Conservation (phyloP, 225 moss, liverwort and hornwort genomes). For the Sphagnum contortum region DNA sequence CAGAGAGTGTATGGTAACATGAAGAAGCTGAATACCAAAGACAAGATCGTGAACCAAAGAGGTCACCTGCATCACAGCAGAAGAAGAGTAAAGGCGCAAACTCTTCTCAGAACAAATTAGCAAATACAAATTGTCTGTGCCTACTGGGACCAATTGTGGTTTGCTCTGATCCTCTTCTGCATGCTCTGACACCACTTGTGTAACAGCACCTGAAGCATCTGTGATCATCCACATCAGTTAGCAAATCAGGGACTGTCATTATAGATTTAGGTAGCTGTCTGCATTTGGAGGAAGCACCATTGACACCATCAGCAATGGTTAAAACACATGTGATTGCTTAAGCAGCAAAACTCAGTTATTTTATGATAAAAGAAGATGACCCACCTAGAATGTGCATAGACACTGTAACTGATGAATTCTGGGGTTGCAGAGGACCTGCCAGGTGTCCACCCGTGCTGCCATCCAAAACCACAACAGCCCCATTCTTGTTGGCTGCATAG, state of each 20-base stretch:
- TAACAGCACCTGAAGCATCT: conserved; percentile 46
- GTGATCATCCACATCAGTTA: background rate
- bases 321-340: too few species aligned
- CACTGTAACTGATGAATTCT: conserved; percentile 46
- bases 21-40: too few species aligned
- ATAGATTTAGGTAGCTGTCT: too few species aligned
- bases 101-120: conserved; percentile 65
- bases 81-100: conserved; percentile 52
- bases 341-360: too few species aligned
- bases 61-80: conserved; percentile 11
- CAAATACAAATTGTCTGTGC: conserved; percentile 40
- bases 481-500: conserved; percentile 62
- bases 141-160: conserved; percentile 15
- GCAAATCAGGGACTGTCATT: background rate
- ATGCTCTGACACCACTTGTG: conserved; percentile 11
- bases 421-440: conserved; percentile 46
- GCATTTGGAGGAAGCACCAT: too few species aligned
- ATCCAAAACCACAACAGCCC: conserved; percentile 53
- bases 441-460: conserved; percentile 57
- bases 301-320: too few species aligned
- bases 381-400: conserved; percentile 66
- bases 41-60: background rate
- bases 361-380: background rate
- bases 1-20: too few species aligned
- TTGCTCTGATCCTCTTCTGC: conserved; percentile 19